phyloP scores from a whole-genome alignment of 495 filamentous ascomycete genomes.

The Lepraria neglecta region DNA sequence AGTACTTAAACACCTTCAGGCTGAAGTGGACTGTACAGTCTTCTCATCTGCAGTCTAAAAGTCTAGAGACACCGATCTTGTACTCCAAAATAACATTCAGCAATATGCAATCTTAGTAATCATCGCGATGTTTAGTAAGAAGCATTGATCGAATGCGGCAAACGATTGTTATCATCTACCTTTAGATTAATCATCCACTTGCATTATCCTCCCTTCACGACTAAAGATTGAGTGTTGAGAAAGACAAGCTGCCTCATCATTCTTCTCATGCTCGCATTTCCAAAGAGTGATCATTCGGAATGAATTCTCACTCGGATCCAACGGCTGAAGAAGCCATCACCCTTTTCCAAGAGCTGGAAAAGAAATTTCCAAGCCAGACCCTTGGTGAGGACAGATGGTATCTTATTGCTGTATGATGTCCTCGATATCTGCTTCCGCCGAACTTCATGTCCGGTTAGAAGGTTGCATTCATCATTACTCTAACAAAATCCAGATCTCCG shows the following conservation, averaged over 20 bases:
- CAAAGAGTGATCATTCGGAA: slow-evolving; percentile 4
- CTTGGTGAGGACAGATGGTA: slow-evolving; percentile 53
- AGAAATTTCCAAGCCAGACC: slow-evolving; percentile 43
- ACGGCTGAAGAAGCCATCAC: slow-evolving; percentile 29
- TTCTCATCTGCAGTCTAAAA: too few species aligned
- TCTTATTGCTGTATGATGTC: slow-evolving; percentile 40
- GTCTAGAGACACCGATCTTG: too few species aligned
- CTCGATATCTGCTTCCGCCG: background rate
- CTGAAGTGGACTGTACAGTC: too few species aligned
- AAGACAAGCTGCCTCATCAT: background rate
- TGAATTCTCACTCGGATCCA: slow-evolving; percentile 26
- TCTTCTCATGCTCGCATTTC: too few species aligned
- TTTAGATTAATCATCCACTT: too few species aligned
- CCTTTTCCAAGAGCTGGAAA: slow-evolving; percentile 48
- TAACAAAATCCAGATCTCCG: slow-evolving; percentile 27
- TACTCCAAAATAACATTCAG: too few species aligned
- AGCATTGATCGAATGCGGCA: too few species aligned
- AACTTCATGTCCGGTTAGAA: background rate
- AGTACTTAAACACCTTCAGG: too few species aligned
- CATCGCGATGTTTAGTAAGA: too few species aligned
- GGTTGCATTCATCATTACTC: background rate
- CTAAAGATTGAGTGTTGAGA: background rate
- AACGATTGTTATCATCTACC: too few species aligned
- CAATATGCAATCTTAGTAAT: too few species aligned
- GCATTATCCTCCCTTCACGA: too few species aligned